Base-by-base conservation (phyloP, 1,139 yeast species). In the Magnusiomyces fungicola region DNA sequence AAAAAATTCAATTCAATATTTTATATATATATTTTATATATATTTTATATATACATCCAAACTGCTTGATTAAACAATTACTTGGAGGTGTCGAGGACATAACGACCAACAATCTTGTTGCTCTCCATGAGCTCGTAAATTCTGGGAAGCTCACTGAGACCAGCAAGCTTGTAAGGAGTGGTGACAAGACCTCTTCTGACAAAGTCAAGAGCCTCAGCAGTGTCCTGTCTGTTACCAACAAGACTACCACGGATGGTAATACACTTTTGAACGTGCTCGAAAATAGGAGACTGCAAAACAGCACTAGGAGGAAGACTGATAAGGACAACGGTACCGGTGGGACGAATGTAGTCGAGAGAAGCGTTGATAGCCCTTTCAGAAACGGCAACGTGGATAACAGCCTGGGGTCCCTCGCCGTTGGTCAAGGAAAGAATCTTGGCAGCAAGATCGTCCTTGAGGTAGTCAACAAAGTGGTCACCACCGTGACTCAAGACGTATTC, bases 291-390 rank as follows among this genome's bases (percentile, higher is more conserved):
- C 53, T 69, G 65, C 55, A 76, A 73, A 63, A 52, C 46, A 48
- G 87, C 85, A 56, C 75, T 75, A 37, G 83, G 81, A 56, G 89
- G 89, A 62, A 83, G 70, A 56, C 88, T 89, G 55, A 83, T 87
- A 60, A 81, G 70, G 47, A 82, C 87, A 57, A 81, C 81, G 51
- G 82, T 76, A 64, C 90, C 90, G 51, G 76, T 73, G 22, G 84
- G 66, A 66, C 86, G 76, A 53, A 80, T 81, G 68, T 79, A 82
- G 54, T 73, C 70, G 55, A 79, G 71, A 7, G 88, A 81, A 61
- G 78, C 78, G 49, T 75, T 70, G 58, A 81, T 79, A 51, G 89
- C 87, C 53, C 68, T 69, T 62, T 76, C 83, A 41, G 88, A 79
- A 50, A 81, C 87, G 36, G 89, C 81, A 49, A 83, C 85, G 67